Conservation (phyloP, 352 stramenopile genomes). For the Phytophthora litchii region DNA sequence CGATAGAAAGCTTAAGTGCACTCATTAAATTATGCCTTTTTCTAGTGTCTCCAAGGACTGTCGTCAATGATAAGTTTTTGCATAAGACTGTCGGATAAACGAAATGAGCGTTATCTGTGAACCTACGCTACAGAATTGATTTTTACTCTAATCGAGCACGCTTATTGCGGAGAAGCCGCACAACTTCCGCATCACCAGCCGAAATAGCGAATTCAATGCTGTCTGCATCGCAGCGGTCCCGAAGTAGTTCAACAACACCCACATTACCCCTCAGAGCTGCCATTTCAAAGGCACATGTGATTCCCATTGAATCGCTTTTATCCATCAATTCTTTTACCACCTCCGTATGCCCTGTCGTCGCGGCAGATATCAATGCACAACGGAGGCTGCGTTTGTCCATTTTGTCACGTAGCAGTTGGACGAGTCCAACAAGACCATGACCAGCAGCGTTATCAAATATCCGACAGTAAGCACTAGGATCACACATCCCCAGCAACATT, state of each 20-base stretch:
- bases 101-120: neutral
- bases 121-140: neutral
- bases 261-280: constrained; percentile 3
- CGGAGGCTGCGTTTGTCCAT: constrained; percentile 12
- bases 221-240: constrained; percentile 4
- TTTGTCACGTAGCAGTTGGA: constrained; percentile 9
- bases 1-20: too few species aligned
- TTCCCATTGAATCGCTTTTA: constrained; percentile 8
- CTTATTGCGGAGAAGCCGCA: constrained; percentile 12
- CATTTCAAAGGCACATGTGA: constrained; percentile 26
- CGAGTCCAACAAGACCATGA: constrained; percentile 4
- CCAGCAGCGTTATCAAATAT: constrained; percentile 21
- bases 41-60: too few species aligned
- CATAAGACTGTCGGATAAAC: too few species aligned
- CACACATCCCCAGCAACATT: constrained; percentile 13
- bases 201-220: constrained; percentile 15
- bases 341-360: constrained; percentile 8
- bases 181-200: constrained; percentile 9
- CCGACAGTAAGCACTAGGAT: constrained; percentile 6
- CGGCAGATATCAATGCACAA: constrained; percentile 17
- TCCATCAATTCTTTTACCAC: constrained; percentile 9
- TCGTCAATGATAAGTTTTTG: too few species aligned
- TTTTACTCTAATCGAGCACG: constrained; percentile 7
- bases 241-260: constrained; percentile 7
- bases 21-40: too few species aligned